Evolutionary conservation across 345 rosid species (phyloP).

Genomic region (Punica granatum): DNA sequence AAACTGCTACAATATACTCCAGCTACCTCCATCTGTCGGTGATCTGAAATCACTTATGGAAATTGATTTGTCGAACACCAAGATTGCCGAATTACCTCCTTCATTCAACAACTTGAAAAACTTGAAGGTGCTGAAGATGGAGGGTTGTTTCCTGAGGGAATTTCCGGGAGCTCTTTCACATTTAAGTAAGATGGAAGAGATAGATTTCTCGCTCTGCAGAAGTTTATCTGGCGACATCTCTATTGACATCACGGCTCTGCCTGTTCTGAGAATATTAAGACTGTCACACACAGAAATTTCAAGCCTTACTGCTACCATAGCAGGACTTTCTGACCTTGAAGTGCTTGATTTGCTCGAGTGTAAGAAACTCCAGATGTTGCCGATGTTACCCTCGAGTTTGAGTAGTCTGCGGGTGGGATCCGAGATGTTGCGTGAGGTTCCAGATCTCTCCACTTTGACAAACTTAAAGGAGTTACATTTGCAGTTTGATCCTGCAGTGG

Average conservation of each 20-base stretch:
- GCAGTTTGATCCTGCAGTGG: neutral
- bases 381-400: slow-evolving; percentile 1
- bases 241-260: neutral
- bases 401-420: neutral
- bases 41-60: neutral
- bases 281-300: neutral
- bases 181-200: slow-evolving; percentile 1
- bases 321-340: neutral
- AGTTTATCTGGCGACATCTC: neutral
- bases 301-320: neutral
- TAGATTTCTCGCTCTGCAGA: neutral
- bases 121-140: neutral
- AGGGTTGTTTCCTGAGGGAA: neutral
- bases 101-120: neutral
- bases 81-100: accelerated
- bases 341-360: neutral
- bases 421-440: neutral
- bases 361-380: neutral
- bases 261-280: neutral
- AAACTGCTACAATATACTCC: neutral
- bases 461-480: neutral
- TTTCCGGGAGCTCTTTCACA: neutral
- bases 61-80: slow-evolving; percentile 5
- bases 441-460: neutral
- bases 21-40: neutral